Base-by-base conservation (phyloP, 768 basidiomycete genomes). In the Suillus tomentosus region DNA sequence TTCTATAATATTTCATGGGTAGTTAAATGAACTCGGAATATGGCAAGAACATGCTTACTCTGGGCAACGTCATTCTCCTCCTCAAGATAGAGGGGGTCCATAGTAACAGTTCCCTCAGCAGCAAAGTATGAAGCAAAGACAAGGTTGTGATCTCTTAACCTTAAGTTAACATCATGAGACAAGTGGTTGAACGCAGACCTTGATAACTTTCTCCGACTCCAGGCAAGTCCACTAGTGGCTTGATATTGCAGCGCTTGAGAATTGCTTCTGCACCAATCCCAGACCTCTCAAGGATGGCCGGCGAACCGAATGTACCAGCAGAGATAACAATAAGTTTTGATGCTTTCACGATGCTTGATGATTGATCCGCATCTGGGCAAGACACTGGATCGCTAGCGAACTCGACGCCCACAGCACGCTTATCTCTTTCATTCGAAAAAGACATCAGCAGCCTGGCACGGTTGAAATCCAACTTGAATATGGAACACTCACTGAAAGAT, bases 221-320 rank as follows among this genome's bases (percentile, higher is more conserved):
- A 24, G 77, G 75, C 8, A 82, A 68, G 55, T 82, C 74, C 3
- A 79, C 71, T 2, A 76, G n/a, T 0, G 70, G 69, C 19, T 69
- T 24, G 39, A 83, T 66, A 0, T 72, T 74, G 19, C 66, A 66
- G 13, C 69, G 37, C 51, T 71, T 62, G 0, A 83, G 74, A 1
- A 78, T 54, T 0, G 67, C 66, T 53, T 64, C 65, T 4, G 71
- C 65, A 2, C 82, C 82, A 14, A 83, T 77, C 0, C 82, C 82
- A 3, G 80, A 86, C 3, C 87, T 78, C 68, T 88, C 84, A 8
- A 89, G 79, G 22, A 89, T 79, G 56, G 78, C 76, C 0, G 85
- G 81, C 0, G 81, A 81, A 14, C 80, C 80, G 34, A 82, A 74
- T 0, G 80, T 60, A 1, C 82, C 81, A 2, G 77, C 77, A 15